These are phyloP conservation scores for Phaseolus lunatus DNA, from an alignment of 306 rosid genomes.

Conservation along the genomic window DNA sequence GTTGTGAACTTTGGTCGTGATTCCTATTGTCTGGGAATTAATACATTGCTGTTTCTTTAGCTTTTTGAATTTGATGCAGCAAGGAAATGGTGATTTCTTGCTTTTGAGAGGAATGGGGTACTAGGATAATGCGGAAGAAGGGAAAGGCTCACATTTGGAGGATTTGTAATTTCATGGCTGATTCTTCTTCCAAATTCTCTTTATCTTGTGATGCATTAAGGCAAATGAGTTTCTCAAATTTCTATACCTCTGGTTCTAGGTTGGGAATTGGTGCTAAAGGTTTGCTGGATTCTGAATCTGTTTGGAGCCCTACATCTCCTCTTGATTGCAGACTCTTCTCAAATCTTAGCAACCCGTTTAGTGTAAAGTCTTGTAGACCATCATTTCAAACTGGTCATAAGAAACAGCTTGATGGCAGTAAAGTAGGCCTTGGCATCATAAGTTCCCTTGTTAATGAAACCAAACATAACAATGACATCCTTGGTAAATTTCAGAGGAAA, in stretches of 20 bases:
- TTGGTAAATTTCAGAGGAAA: conserved; percentile 60
- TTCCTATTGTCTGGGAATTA: conserved; percentile 29
- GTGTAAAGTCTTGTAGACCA: conserved; percentile 51
- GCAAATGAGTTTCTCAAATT: conserved; percentile 63
- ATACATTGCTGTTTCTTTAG: conserved; percentile 33
- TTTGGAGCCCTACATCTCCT: conserved; percentile 86
- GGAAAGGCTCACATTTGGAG: conserved; percentile 41
- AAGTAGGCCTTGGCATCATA: conserved; percentile 81
- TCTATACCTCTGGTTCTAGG: conserved; percentile 70
- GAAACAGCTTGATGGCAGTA: conserved; percentile 57
- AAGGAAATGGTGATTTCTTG: conserved; percentile 38
- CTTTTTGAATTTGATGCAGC: conserved; percentile 53
- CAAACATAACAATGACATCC: conserved; percentile 51
- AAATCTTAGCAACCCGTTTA: conserved; percentile 64
- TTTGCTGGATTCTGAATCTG: conserved; percentile 66
- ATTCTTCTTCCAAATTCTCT: conserved; percentile 62
- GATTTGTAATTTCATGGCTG: conserved; percentile 66
- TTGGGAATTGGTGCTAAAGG: conserved; percentile 63
- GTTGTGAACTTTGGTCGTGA: conserved; percentile 32
- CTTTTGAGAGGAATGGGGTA: conserved; percentile 46
- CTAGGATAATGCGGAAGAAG: conserved; percentile 51
- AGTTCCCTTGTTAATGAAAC: conserved; percentile 69
- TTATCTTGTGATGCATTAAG: conserved; percentile 54
- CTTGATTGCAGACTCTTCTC: conserved; percentile 71
- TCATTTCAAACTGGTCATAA: conserved; percentile 50